Evolutionary conservation across 1,139 yeast genomes (phyloP).

Genomic region (Geotrichum fermentans): DNA sequence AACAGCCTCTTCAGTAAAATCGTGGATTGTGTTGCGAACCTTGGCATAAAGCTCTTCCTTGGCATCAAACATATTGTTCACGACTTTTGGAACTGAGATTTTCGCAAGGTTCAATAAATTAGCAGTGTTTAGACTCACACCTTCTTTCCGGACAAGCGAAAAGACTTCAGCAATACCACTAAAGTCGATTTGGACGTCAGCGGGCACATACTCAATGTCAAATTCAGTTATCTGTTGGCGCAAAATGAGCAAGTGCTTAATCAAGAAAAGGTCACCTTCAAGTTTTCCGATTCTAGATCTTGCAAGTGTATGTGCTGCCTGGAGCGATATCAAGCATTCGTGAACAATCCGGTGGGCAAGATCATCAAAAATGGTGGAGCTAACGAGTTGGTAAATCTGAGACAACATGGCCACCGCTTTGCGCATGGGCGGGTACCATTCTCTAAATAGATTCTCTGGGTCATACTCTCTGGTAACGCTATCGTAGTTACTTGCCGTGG

Average conservation of each 20-base stretch:
- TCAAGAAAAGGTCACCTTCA: slow-evolving; percentile 62
- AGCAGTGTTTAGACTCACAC: slow-evolving; percentile 31
- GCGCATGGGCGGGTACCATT: slow-evolving; percentile 69
- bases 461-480: slow-evolving; percentile 22
- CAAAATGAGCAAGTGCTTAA: slow-evolving; percentile 67
- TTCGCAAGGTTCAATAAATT: slow-evolving; percentile 57
- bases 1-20: slow-evolving; percentile 48
- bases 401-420: slow-evolving; percentile 67
- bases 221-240: slow-evolving; percentile 69
- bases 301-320: slow-evolving; percentile 47
- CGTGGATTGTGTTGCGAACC: slow-evolving; percentile 64
- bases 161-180: slow-evolving; percentile 59
- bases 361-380: slow-evolving; percentile 74
- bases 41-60: slow-evolving; percentile 70
- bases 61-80: slow-evolving; percentile 82
- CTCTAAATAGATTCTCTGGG: slow-evolving; percentile 41
- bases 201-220: slow-evolving; percentile 70
- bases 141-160: slow-evolving; percentile 40
- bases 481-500: slow-evolving; percentile 6
- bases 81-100: slow-evolving; percentile 76
- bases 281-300: slow-evolving; percentile 42
- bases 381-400: slow-evolving; percentile 73
- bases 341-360: slow-evolving; percentile 84
- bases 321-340: slow-evolving; percentile 59
- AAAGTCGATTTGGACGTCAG: slow-evolving; percentile 74